Percentiles rank a stretch among this genome's conserved stretches.
These are phyloP conservation scores for Hylodesmum podocarpum DNA, from an alignment of 306 rosid genomes.

Conservation along the genomic window DNA sequence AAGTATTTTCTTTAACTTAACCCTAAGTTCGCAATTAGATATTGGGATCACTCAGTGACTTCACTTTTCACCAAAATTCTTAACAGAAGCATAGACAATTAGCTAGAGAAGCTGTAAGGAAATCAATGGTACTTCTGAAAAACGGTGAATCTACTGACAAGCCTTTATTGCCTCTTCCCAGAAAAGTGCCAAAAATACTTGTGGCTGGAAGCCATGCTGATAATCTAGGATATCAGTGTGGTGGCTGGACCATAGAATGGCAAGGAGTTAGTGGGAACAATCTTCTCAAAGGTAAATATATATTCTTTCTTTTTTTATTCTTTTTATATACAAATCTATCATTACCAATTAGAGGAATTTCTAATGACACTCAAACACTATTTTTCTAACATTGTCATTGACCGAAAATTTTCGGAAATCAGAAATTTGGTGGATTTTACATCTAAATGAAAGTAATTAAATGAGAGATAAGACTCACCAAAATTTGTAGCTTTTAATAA, in stretches of 20 bases:
- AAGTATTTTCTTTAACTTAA: not conserved
- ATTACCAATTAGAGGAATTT: too few relatives aligned
- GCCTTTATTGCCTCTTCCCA: slow-evolving; percentile 48
- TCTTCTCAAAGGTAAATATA: slow-evolving; percentile 29
- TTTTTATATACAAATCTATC: not conserved
- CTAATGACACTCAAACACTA: too few relatives aligned
- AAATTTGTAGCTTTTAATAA: too few relatives aligned
- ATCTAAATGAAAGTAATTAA: too few relatives aligned
- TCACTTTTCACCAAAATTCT: not conserved
- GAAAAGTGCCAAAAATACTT: slow-evolving; percentile 44
- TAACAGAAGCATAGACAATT: slow-evolving; percentile 46
- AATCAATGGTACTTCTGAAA: slow-evolving; percentile 49
- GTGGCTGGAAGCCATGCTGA: slow-evolving; percentile 61
- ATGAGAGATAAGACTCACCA: too few relatives aligned
- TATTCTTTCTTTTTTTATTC: not conserved
- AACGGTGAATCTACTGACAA: slow-evolving; percentile 36
- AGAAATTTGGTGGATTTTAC: too few relatives aligned
- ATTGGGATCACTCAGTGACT: not conserved
- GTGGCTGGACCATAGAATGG: slow-evolving; percentile 63
- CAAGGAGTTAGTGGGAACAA: slow-evolving; percentile 55
- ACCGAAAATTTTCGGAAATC: too few relatives aligned
- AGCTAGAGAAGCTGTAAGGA: slow-evolving; percentile 56
- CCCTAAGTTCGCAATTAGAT: not conserved
- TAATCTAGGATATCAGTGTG: slow-evolving; percentile 61
- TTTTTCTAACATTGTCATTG: too few relatives aligned